These are phyloP conservation scores for Passiflora organensis DNA, from an alignment of 345 rosid genomes.

Conservation along the genomic window DNA sequence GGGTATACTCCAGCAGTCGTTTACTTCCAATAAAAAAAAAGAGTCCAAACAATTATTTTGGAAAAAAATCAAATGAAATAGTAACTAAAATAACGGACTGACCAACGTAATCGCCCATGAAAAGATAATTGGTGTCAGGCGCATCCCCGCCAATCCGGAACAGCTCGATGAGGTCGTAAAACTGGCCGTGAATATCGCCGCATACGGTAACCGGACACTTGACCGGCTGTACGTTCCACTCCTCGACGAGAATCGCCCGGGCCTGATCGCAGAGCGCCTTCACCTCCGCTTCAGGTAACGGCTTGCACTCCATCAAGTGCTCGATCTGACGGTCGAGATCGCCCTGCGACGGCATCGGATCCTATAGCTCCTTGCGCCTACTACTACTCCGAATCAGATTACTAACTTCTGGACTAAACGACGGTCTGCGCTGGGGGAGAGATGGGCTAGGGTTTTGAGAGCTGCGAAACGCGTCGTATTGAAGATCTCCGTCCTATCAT, in stretches of 20 bases:
- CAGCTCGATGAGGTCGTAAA: slow-evolving; percentile 93
- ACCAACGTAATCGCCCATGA: slow-evolving; percentile 99
- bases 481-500: slow-evolving; percentile 21
- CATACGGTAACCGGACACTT: slow-evolving; percentile 99
- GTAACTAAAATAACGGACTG: slow-evolving; percentile 18
- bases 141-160: slow-evolving; percentile 93
- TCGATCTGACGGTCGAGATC: slow-evolving; percentile 98
- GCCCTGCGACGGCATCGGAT: slow-evolving; percentile 78
- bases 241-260: slow-evolving; percentile 89
- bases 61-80: not conserved
- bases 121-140: slow-evolving; percentile 94
- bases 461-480: slow-evolving; percentile 16
- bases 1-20: no score
- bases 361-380: slow-evolving; percentile 4
- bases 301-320: slow-evolving; percentile 96
- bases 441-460: not conserved
- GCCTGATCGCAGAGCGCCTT: slow-evolving; percentile 94
- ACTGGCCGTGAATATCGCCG: slow-evolving; percentile 99
- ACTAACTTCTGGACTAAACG: not conserved
- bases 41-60: no score
- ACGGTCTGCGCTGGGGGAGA: slow-evolving; percentile 4
- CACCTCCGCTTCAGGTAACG: slow-evolving; percentile 84
- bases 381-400: not conserved
- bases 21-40: no score
- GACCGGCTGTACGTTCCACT: slow-evolving; percentile 99